These are phyloP conservation scores for Citrullus amarus DNA, from an alignment of 306 rosid genomes.

Conservation along the genomic window DNA sequence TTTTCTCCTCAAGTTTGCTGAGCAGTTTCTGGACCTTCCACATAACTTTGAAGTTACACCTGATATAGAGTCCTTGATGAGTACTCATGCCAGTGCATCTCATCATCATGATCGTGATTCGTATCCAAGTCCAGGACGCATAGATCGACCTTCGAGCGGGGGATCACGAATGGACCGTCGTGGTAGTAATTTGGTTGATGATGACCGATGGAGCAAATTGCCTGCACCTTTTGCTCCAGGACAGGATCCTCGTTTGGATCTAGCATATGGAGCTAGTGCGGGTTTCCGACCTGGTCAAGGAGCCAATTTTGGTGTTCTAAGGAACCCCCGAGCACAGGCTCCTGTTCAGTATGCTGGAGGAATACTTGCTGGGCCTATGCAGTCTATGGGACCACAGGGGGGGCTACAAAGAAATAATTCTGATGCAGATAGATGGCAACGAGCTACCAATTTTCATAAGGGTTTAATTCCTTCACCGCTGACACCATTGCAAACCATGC, in stretches of 20 bases:
- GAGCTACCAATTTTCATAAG: constrained; percentile 55
- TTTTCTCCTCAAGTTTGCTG: constrained; percentile 64
- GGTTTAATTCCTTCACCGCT: constrained; percentile 87
- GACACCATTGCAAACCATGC: constrained; percentile 74
- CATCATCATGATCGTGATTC: constrained; percentile 48
- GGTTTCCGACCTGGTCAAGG: constrained; percentile 64
- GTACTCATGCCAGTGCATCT: constrained; percentile 19
- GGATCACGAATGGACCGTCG: constrained; percentile 65
- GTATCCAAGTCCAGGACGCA: constrained; percentile 62
- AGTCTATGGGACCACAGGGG: constrained; percentile 57
- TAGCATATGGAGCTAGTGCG: constrained; percentile 29
- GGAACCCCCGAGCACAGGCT: constrained; percentile 51
- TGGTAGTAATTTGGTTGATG: constrained; percentile 46
- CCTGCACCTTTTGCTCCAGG: constrained; percentile 35
- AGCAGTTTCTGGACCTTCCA: constrained; percentile 55
- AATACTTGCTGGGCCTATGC: constrained; percentile 67
- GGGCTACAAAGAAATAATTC: constrained; percentile 49
- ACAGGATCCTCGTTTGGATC: constrained; percentile 40
- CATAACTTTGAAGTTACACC: constrained; percentile 37
- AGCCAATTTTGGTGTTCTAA: constrained; percentile 55
- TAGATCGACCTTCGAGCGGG: constrained; percentile 41
- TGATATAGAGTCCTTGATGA: constrained; percentile 36
- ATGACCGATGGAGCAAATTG: constrained; percentile 60
- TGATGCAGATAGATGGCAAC: constrained; percentile 89
- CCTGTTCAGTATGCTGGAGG: constrained; percentile 49